A percentile compares a stretch with the other conserved stretches of the same genome.
Conservation (phyloP, 1,284 basidiomycete species). For the Ceratobasidium sp. region DNA sequence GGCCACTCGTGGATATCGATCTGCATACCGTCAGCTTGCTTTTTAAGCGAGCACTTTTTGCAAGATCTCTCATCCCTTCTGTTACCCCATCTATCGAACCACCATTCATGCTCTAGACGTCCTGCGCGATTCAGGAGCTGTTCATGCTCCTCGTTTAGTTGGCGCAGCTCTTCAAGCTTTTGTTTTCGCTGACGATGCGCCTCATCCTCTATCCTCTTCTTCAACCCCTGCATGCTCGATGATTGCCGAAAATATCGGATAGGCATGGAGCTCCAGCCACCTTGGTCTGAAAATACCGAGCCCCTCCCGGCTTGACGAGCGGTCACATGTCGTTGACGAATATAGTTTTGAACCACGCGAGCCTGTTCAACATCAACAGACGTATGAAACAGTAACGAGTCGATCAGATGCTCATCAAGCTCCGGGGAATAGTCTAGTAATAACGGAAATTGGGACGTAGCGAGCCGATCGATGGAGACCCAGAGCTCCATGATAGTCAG, state of each 20-base stretch:
- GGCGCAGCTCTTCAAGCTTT: slow-evolving; percentile 53
- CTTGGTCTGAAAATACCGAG: slow-evolving; percentile 53
- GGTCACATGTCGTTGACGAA: slow-evolving; percentile 53
- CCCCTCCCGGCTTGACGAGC: slow-evolving; percentile 1
- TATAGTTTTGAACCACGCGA: slow-evolving; percentile 53
- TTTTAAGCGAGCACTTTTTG: slow-evolving; percentile 56
- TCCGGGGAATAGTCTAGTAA: slow-evolving; percentile 46
- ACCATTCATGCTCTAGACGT: not conserved
- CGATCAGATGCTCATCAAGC: slow-evolving; percentile 26
- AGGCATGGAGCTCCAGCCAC: slow-evolving; percentile 51
- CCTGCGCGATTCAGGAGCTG: slow-evolving; percentile 43
- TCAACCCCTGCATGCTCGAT: slow-evolving; percentile 50
- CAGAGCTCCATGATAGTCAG: slow-evolving; percentile 47
- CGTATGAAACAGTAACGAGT: slow-evolving; percentile 23
- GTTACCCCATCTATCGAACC: not conserved
- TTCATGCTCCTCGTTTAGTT: slow-evolving; percentile 42
- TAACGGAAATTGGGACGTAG: slow-evolving; percentile 38
- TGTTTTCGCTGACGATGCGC: slow-evolving; percentile 49
- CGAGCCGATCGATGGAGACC: slow-evolving; percentile 45
- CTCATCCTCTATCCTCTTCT: slow-evolving; percentile 53
- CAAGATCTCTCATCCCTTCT: slow-evolving; percentile 51
- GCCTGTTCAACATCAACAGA: slow-evolving; percentile 53
- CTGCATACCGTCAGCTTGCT: slow-evolving; percentile 50
- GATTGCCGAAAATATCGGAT: slow-evolving; percentile 56
- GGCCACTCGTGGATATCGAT: slow-evolving; percentile 67